phyloP scores from a whole-genome alignment of 1,284 basidiomycete species.

The Puccinia novopanici region DNA sequence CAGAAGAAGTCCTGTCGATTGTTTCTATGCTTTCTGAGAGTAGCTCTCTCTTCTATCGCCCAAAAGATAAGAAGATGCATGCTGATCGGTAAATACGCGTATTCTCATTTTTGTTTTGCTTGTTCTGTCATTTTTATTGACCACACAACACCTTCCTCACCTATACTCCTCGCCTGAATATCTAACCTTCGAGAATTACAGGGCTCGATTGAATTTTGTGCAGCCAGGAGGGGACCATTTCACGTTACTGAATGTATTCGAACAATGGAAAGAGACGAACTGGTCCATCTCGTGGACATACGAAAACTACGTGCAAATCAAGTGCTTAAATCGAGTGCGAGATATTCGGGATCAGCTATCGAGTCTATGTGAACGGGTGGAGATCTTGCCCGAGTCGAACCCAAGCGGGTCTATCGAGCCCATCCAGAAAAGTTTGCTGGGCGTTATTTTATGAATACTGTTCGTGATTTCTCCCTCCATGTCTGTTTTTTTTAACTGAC shows the following conservation, averaged over 20 bases:
- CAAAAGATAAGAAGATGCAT: constrained; percentile 73
- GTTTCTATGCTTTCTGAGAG: constrained; percentile 97
- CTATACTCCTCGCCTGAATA: not conserved
- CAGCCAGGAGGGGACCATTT: constrained; percentile 97
- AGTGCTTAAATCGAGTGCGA: constrained; percentile 86
- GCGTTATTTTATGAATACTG: constrained; percentile 95
- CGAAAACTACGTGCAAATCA: constrained; percentile 94
- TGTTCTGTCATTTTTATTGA: not conserved
- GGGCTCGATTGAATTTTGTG: constrained; percentile 93
- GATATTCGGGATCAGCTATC: constrained; percentile 95
- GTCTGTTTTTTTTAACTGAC: constrained; percentile 52
- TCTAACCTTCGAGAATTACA: constrained; percentile 64
- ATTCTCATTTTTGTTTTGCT: not conserved
- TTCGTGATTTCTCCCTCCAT: constrained; percentile 60
- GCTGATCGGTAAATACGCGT: constrained; percentile 53
- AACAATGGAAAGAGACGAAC: constrained; percentile 96
- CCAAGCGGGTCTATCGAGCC: constrained; percentile 67
- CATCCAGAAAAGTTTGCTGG: constrained; percentile 88
- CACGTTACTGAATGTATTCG: constrained; percentile 93
- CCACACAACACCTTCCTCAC: not conserved
- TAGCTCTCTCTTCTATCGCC: constrained; percentile 88
- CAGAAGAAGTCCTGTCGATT: constrained; percentile 94
- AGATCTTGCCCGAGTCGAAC: constrained; percentile 81
- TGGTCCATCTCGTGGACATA: constrained; percentile 79
- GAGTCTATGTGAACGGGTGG: constrained; percentile 91